Conservation (phyloP, 768 basidiomycete genomes). For the Daedaleopsis sinensis region DNA sequence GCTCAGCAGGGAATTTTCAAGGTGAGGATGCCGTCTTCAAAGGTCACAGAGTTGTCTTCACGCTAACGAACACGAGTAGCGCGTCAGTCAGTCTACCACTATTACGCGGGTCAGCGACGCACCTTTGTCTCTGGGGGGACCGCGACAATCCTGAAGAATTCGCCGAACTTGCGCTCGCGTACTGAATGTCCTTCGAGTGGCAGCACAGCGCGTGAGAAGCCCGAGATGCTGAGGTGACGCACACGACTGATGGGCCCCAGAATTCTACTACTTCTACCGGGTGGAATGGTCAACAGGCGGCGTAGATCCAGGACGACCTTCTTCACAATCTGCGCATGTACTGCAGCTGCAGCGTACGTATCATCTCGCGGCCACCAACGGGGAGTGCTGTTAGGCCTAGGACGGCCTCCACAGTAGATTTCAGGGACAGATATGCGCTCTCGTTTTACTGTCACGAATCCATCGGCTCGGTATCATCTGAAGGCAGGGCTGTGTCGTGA, state of each 20-base stretch:
- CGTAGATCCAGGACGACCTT: too few relatives aligned
- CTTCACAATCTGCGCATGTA: too few relatives aligned
- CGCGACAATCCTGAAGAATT: conserved; percentile 50
- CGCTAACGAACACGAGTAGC: conserved; percentile 39
- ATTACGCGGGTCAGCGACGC: conserved; percentile 27
- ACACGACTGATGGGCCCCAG: conserved; percentile 62
- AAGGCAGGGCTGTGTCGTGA: too few relatives aligned
- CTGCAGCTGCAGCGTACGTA: too few relatives aligned
- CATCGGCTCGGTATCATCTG: too few relatives aligned
- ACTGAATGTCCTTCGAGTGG: conserved; percentile 33
- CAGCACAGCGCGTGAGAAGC: conserved; percentile 47
- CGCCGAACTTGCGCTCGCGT: conserved; percentile 58
- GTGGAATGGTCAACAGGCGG: too few relatives aligned
- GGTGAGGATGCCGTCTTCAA: conserved; percentile 64
- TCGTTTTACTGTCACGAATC: too few relatives aligned
- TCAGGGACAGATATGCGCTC: too few relatives aligned
- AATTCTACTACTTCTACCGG: too few relatives aligned
- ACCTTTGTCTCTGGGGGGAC: conserved; percentile 63
- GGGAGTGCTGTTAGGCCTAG: too few relatives aligned
- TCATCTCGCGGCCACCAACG: too few relatives aligned
- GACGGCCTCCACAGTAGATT: too few relatives aligned
- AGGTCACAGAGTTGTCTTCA: conserved; percentile 54
- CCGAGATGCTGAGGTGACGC: conserved; percentile 62
- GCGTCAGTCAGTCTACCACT: conserved; percentile 14
- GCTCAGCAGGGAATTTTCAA: conserved; percentile 56